Base-by-base conservation (phyloP, 2,329 filamentous ascomycete genomes). In the Botrytis aclada region DNA sequence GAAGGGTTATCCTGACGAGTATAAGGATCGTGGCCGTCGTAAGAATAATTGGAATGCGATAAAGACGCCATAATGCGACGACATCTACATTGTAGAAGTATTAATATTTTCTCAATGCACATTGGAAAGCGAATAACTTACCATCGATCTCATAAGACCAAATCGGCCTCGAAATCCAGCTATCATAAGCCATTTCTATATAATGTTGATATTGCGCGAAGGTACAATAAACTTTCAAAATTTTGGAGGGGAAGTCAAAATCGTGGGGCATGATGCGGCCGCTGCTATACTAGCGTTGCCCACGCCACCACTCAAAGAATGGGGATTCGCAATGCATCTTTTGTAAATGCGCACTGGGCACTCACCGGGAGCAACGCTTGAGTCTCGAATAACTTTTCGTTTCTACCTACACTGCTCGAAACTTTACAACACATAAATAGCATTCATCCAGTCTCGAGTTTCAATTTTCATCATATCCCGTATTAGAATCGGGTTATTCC, bases 11-110 rank as follows among this genome's bases (percentile, higher is more conserved):
- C 77, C 80, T 80, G 67, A 80, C 74, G 32, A 81, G 75, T 56
- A 84, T 74, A 12, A 85, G 76, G 34, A 82, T 74, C 5, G 80
- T 81, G 43, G 81, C 79, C 47, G 82, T 78, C 22, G 81, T 80
- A 58, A 85, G 74, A 56, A 87, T 80, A 56, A 86, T 78, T 20
- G 83, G 82, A 34, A 85, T 79, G 75, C 85, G 83, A 78, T 85
- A 83, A 29, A 79, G 77, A 78, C 87, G 85, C 85, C 85, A 87
- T 73, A 80, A 69, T 73, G 74, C 74, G 32, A 81, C 74, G 70
- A 79, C 66, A 56, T 79, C 79, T 80, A 22, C 29, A 67, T 41
- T 64, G 25, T 51, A 62, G 22, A 72, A 34, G 47, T 47, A 65
- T 70, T 70, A 60, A 32, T 39, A 51, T 39, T n/a, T 61, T 9